phyloP scores from a whole-genome alignment of 768 basidiomycete species.

The Pisolithus albus region DNA sequence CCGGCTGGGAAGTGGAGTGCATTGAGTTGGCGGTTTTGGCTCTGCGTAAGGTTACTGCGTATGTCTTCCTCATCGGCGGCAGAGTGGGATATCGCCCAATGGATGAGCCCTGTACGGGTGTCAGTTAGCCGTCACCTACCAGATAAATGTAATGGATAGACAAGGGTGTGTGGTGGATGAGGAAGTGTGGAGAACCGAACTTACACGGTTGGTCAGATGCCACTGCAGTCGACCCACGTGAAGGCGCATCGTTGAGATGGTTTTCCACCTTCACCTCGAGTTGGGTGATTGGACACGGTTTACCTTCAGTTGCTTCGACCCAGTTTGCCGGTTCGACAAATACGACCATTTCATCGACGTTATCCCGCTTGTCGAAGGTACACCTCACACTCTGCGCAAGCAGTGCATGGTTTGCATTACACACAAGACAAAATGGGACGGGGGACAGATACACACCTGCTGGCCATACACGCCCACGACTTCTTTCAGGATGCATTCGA shows the following conservation, averaged over 20 bases:
- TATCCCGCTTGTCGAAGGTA: slow-evolving; percentile 52
- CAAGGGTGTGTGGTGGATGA: not conserved
- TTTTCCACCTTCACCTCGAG: slow-evolving; percentile 45
- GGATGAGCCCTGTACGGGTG: slow-evolving; percentile 46
- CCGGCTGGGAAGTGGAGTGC: slow-evolving; percentile 45
- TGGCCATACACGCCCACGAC: slow-evolving; percentile 55
- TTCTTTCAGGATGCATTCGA: slow-evolving; percentile 62
- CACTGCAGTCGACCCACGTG: slow-evolving; percentile 33
- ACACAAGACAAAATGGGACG: not conserved
- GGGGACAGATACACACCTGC: slow-evolving; percentile 39
- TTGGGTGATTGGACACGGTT: slow-evolving; percentile 45
- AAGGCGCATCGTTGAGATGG: slow-evolving; percentile 35
- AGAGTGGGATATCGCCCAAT: slow-evolving; percentile 48
- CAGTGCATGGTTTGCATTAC: not conserved
- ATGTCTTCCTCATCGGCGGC: slow-evolving; percentile 29
- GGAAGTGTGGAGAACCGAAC: not conserved
- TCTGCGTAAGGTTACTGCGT: slow-evolving; percentile 26
- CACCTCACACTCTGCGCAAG: slow-evolving; percentile 45
- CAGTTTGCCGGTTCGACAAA: slow-evolving; percentile 61
- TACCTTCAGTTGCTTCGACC: slow-evolving; percentile 29
- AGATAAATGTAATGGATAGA: not conserved
- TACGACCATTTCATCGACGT: slow-evolving; percentile 41
- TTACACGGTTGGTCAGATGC: slow-evolving; percentile 14
- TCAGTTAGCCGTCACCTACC: not conserved
- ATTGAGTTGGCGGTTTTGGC: slow-evolving; percentile 39